A percentile compares a stretch with the other conserved stretches of the same genome.
Conservation (phyloP, 257 asterid species). For the Gardenia jasminoides region DNA sequence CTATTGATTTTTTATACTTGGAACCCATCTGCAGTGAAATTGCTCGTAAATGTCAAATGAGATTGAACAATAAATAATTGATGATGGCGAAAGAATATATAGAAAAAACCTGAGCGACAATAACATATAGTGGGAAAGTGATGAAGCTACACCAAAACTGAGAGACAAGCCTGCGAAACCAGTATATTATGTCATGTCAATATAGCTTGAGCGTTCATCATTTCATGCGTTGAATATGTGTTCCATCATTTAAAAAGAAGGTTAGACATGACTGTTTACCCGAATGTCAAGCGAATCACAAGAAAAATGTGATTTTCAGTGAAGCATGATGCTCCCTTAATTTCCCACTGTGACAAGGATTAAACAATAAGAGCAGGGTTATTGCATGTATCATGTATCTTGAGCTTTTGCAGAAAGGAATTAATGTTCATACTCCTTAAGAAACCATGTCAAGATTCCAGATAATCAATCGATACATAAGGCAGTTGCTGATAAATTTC, state of each 20-base stretch:
- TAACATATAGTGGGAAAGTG: conserved; percentile 91
- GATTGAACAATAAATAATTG: background rate
- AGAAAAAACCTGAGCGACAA: conserved; percentile 74
- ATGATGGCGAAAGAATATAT: background rate
- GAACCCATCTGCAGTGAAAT: conserved; percentile 81
- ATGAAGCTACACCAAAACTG: conserved; percentile 98
- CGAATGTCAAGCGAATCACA: conserved; percentile 67
- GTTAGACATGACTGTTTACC: conserved; percentile 39
- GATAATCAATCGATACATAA: background rate
- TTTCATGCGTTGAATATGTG: background rate
- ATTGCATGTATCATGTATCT: background rate
- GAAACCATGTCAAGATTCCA: background rate
- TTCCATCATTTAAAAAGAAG: background rate
- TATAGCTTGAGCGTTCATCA: background rate
- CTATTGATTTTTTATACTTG: conserved; percentile 71
- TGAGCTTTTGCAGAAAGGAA: background rate
- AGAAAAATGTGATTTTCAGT: conserved; percentile 46
- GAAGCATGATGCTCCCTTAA: conserved; percentile 57
- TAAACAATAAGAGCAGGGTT: background rate
- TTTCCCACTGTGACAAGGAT: conserved; percentile 66
- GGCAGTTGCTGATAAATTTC: background rate
- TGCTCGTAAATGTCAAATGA: background rate
- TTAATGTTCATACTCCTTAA: background rate
- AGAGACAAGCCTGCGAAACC: conserved; percentile 60
- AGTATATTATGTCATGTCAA: background rate